phyloP scores from a whole-genome alignment of 2,329 filamentous ascomycete genomes.

The Tolypocladium tundrense region DNA sequence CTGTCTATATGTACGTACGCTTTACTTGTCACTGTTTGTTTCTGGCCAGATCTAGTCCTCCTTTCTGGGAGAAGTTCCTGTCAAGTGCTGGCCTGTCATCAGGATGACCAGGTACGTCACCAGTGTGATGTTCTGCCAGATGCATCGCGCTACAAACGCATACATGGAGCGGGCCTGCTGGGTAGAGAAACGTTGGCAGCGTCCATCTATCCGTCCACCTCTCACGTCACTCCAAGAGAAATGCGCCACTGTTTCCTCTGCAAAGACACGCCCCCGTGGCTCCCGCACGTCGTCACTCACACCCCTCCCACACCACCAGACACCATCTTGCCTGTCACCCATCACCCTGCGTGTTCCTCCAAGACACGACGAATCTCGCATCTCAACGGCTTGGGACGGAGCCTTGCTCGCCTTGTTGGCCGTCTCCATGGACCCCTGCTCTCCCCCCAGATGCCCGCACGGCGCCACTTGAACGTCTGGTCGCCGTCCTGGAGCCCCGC shows the following conservation, averaged over 20 bases:
- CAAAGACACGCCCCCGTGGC: not conserved
- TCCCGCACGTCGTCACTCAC: not conserved
- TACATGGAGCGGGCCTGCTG: not conserved
- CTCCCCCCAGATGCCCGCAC: constrained; percentile 7
- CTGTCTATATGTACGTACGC: not conserved
- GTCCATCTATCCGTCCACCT: not conserved
- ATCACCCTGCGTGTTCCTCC: constrained; percentile 7
- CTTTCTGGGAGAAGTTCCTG: not conserved
- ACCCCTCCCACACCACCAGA: constrained; percentile 1
- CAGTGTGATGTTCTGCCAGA: not conserved
- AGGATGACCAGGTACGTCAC: not conserved
- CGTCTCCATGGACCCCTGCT: constrained; percentile 3
- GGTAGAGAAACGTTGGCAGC: not conserved
- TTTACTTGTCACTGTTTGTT: not conserved
- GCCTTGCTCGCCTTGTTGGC: not conserved
- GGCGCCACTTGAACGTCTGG: constrained; percentile 4
- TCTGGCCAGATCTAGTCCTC: not conserved
- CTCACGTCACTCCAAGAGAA: constrained; percentile 1
- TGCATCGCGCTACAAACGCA: too few relatives aligned
- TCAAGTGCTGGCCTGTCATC: not conserved
- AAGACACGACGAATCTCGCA: constrained; percentile 10
- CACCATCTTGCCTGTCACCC: constrained; percentile 3
- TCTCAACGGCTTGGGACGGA: constrained; percentile 7
- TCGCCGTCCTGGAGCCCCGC: constrained; percentile 2
- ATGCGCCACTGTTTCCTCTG: constrained; percentile 5